A percentile compares a stretch with the other conserved stretches of the same genome.
Conservation (phyloP, 805 yeast genomes). For the Spathaspora sp. region DNA sequence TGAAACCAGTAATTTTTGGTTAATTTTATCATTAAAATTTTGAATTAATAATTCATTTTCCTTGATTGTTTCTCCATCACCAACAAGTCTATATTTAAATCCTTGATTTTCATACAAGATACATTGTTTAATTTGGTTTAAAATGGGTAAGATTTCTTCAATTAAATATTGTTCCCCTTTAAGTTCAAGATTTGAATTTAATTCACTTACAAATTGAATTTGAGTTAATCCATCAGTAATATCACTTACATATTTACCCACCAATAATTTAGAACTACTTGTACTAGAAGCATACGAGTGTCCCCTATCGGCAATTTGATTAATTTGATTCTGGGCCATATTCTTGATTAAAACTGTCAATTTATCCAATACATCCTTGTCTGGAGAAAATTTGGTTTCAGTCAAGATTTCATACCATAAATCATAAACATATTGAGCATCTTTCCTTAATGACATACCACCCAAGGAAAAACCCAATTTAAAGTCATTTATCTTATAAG, state of each 20-base stretch:
- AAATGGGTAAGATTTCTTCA: conserved; percentile 59
- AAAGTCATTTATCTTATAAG: conserved; percentile 44
- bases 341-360: conserved; percentile 69
- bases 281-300: conserved; percentile 75
- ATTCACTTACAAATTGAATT: conserved; percentile 60
- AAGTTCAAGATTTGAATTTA: conserved; percentile 48
- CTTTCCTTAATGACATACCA: conserved; percentile 69
- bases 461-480: conserved; percentile 52
- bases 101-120: conserved; percentile 19
- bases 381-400: conserved; percentile 58
- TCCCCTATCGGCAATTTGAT: conserved; percentile 81
- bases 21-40: conserved; percentile 25
- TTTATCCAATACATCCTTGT: conserved; percentile 49
- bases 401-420: conserved; percentile 67
- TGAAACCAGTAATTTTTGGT: conserved; percentile 1
- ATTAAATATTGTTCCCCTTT: conserved; percentile 31
- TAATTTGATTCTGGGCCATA: conserved; percentile 71
- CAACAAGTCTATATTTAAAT: conserved; percentile 55
- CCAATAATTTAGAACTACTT: conserved; percentile 62
- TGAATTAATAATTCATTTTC: conserved; percentile 33
- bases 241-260: conserved; percentile 60
- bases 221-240: conserved; percentile 72
- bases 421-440: conserved; percentile 55
- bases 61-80: conserved; percentile 42
- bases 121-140: conserved; percentile 47